Evolutionary conservation across 108 stramenopile species (phyloP).

Genomic region (Skeletonema grethae): DNA sequence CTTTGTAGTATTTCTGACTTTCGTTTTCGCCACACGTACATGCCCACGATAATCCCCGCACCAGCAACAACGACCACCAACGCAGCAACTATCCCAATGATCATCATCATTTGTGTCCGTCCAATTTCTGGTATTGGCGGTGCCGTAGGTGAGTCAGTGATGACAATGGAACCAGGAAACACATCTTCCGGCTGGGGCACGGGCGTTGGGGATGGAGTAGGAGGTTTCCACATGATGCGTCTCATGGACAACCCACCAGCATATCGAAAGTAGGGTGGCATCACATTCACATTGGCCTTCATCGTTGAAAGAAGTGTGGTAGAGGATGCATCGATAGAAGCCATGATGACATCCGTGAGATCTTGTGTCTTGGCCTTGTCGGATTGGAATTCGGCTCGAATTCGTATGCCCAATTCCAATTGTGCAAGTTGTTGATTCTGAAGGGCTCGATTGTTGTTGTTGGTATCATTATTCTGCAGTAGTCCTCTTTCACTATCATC

Average conservation of each 20-base stretch:
- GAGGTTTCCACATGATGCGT: background rate
- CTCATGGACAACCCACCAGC: background rate
- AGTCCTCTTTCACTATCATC: background rate
- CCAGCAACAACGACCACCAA: background rate
- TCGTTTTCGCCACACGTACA: background rate
- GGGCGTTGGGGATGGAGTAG: background rate
- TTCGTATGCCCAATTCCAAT: slow-evolving; percentile 20
- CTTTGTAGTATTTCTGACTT: background rate
- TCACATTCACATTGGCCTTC: slow-evolving; percentile 3
- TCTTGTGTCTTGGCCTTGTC: slow-evolving; percentile 13
- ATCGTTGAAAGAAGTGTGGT: background rate
- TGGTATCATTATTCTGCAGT: background rate
- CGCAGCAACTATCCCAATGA: background rate
- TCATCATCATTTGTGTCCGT: background rate
- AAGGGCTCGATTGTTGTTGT: slow-evolving; percentile 9
- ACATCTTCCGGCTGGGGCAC: background rate
- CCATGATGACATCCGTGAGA: slow-evolving; percentile 6
- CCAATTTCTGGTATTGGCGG: background rate
- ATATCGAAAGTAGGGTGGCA: slow-evolving; percentile 1
- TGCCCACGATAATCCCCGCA: background rate
- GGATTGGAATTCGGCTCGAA: slow-evolving; percentile 12
- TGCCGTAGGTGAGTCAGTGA: background rate
- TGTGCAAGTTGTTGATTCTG: slow-evolving; percentile 22
- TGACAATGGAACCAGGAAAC: background rate
- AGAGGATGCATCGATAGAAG: slow-evolving; percentile 9